Evolutionary conservation across 2,329 filamentous ascomycete species (phyloP), one percentile per base, ranked within the genome.

Genomic region (Conoideocrella luteorostrata): DNA sequence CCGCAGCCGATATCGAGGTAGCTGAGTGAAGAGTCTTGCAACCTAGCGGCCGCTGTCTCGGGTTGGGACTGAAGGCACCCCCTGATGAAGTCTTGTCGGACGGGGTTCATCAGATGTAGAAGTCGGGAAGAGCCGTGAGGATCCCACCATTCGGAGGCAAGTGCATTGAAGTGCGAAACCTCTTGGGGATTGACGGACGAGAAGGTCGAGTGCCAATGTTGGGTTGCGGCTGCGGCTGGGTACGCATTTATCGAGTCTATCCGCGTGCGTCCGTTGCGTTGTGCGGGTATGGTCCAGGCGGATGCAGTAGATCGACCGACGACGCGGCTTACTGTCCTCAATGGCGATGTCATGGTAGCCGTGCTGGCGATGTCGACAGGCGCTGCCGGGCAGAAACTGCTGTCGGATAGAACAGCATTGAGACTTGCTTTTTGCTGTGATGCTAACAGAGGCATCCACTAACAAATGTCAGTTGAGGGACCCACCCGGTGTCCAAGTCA

Each of bases 141-240:
- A 66, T 97, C 90, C 93, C 93, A 98, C 93, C 93, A 98, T 56
- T 84, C 84, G 52, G 86, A 87, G 52, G 93, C 93, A 57, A 98
- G 87, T 50, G 82, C 81, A 59, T 89, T 89, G 77, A 98, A 98
- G 71, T 98, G 93, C 15, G 86, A 86, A 51, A 98, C 80, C 70
- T 98, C 91, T 52, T 84, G 79, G 42, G 86, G 78, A 57, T 94
- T 94, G 66, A 98, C 87, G 44, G 87, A 89, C 38, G 84, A 81
- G 55, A 68, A 73, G 44, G 63, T 52, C 39, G 59, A 49, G 30
- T 54, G 55, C 41, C 41, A 47, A 44, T 48, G 50, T 32, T 26
- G n/a, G 37, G 11, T 22, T 21, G 26, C 20, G 32, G 26, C 26
- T 7, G 26, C 26, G 26, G 26, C 26, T 28, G n/a, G n/a, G n/a